Base-by-base conservation (phyloP, 2,329 filamentous ascomycete species). In the Cyanodermella asteris region DNA sequence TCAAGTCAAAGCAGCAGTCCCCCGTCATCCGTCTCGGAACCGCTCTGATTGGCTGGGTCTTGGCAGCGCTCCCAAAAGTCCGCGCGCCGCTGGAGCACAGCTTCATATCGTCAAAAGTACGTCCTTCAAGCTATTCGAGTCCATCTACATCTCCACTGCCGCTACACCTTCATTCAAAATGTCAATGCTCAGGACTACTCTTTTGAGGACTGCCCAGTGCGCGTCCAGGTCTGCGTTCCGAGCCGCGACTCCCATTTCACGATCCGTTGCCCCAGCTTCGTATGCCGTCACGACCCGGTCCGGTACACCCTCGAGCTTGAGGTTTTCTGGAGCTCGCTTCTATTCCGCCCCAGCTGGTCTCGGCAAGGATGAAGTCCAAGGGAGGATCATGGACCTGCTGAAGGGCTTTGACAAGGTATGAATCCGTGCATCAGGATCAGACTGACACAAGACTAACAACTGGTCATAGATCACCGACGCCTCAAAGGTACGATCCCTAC, bases 381-480 rank as follows among this genome's bases (percentile, higher is more conserved):
- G 77, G 32, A 70, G 84, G 48, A 93, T 94, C 62, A 64, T 91
- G 51, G 76, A 80, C 53, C 61, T 97, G 44, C 55, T 97, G 53
- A 74, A 81, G 59, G 84, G 82, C 51, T 97, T 94, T 50, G 87
- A 97, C 61, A 97, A 97, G 75, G 77, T 82, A 51, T 30, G 20
- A 11, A 20, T 16, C 30, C 28, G 7, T 16, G 19, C 8, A 22
- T 18, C 24, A 22, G 12, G n/a, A 22, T 10, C 8, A 22, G 22
- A n/a, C 22, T 7, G 27, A 22, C 15, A 27, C 18, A 18, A 13
- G 26, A 26, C 36, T 44, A 35, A 43, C 29, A 23, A 19, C 22
- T 23, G 15, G 12, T 18, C 18, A 14, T 28, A 50, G 46, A 44
- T 50, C 40, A 51, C 51, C 35, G 61, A 66, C 38, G 45, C 52